Base-by-base conservation (phyloP, 805 yeast genomes). In the Monosporozyma aquatica region DNA sequence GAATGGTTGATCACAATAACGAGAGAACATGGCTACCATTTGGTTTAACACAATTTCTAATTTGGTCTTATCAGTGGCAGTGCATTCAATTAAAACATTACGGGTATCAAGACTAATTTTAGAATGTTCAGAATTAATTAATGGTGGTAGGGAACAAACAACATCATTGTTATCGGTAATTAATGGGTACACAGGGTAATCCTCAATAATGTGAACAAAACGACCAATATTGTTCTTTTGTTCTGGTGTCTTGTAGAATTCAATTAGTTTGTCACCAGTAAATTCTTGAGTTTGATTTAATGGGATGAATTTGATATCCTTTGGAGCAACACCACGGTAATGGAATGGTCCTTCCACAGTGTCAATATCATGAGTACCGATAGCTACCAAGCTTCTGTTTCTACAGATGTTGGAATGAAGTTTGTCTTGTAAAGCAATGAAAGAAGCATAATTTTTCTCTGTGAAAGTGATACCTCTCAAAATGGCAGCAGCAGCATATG, bases 321-420 rank as follows among this genome's bases (percentile, higher is more conserved):
- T 68, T 45, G 96, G 96, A 42, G 78, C 70, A 51, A 83, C 68
- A 34, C 92, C 97, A 59, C 82, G 86, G 70, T 87, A 92, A 43
- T 86, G 76, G 69, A 92, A 87, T 46, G 95, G 94, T 22, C 85
- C 83, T 30, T 74, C 62, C 51, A 90, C 67, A 38, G 82, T 76
- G 62, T 86, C 95, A 48, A 82, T 72, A 65, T 92, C 97, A 60
- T 92, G 99, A 42, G 99, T 92, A 56, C 99, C 99, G 74, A 90
- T 87, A 40, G 98, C 97, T 43, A 92, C 98, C 54, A 92, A 75
- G 26, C 95, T 82, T 75, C 99, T 85, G 67, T 90, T 85, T 72
- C 99, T 90, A 67, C 98, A 90, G 58, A 92, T 70, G 64, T 92
- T 92, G 48, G 94, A 71, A 69, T 92, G 99, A 52, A 92, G 73